Evolutionary conservation across 169 alveolate genomes (phyloP).

Genomic region (Cryptosporidium xiaoi): DNA sequence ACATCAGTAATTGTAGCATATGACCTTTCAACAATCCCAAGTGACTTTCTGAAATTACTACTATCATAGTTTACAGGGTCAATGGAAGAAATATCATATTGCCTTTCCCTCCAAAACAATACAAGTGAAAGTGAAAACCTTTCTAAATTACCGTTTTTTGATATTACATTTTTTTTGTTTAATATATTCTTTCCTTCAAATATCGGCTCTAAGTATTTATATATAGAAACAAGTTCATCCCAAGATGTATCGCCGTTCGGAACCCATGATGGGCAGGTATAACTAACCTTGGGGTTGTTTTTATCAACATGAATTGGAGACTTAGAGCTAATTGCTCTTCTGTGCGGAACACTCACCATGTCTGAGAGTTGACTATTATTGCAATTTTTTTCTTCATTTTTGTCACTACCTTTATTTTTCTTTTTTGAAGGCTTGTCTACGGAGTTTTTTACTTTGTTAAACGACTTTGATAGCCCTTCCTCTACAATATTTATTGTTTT

Average conservation of each 20-base stretch:
- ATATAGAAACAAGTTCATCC: conserved; percentile 47
- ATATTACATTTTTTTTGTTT: conserved; percentile 16
- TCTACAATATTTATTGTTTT: conserved; percentile 38
- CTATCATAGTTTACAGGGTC: conserved; percentile 43
- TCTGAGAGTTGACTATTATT: conserved; percentile 18
- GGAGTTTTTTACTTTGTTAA: conserved; percentile 13
- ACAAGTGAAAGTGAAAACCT: conserved; percentile 51
- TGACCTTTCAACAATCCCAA: conserved; percentile 33
- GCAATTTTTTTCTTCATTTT: neutral
- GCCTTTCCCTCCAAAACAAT: conserved; percentile 47
- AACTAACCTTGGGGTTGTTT: conserved; percentile 32
- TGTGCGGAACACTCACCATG: conserved; percentile 30
- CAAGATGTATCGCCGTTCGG: conserved; percentile 29
- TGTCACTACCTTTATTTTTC: neutral
- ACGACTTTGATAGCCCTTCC: conserved; percentile 26
- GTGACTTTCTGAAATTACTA: conserved; percentile 45
- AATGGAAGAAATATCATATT: conserved; percentile 55
- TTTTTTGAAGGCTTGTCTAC: conserved; percentile 1
- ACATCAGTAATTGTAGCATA: conserved; percentile 66
- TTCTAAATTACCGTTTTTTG: conserved; percentile 7
- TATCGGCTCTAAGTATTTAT: conserved; percentile 10
- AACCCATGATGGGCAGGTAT: conserved; percentile 25
- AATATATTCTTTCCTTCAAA: conserved; percentile 9
- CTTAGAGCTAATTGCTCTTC: conserved; percentile 49
- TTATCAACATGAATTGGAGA: conserved; percentile 42